Base-by-base conservation (phyloP, 495 filamentous ascomycete species). In the Copromyces sp. region DNA sequence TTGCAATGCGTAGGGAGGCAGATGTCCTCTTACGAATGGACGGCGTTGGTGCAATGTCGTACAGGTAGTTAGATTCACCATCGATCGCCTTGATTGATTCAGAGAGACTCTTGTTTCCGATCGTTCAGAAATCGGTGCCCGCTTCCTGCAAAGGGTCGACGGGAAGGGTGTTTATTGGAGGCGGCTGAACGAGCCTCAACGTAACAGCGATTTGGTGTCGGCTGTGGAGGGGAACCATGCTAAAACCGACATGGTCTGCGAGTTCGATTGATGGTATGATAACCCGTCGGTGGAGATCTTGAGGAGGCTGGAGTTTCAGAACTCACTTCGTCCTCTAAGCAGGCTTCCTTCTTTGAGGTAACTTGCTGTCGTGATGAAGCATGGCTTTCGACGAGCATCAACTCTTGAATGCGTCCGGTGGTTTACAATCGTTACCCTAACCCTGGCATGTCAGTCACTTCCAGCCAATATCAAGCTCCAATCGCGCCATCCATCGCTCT, bases 91-190 rank as follows among this genome's bases (percentile, higher is more conserved):
- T 17, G 53, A 32, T 37, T 65, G 53, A 65, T 65, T 65, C 47
- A 61, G 14, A 41, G 39, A 72, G 38, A 29, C 20, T 69, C 20
- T 45, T 45, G 72, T 73, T 73, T 70, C 68, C 72, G 72, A 73
- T 70, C 68, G 35, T 24, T 35, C 1, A 73, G 53, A 17, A 65
- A 65, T 37, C 14, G 53, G 47, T 59, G 20, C 47, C 47, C 47
- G 47, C 24, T 14, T 59, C 20, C 47, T 59, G 47, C 47, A 59
- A 59, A 59, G 20, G 53, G 24, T 35, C 32, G 68, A 29, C 40
- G 68, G 68, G 68, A 59, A 16, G 32, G 11, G 37, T 17, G 35
- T 41, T 20, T 29, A 73, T 70, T 70, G 72, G 72, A 70, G 39
- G 29, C 39, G 39, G 42, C 39, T 37, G 20, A 14, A 24, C 20